Conservation (phyloP, 2,329 filamentous ascomycete species). For the Plectosphaerella cucumerina region DNA sequence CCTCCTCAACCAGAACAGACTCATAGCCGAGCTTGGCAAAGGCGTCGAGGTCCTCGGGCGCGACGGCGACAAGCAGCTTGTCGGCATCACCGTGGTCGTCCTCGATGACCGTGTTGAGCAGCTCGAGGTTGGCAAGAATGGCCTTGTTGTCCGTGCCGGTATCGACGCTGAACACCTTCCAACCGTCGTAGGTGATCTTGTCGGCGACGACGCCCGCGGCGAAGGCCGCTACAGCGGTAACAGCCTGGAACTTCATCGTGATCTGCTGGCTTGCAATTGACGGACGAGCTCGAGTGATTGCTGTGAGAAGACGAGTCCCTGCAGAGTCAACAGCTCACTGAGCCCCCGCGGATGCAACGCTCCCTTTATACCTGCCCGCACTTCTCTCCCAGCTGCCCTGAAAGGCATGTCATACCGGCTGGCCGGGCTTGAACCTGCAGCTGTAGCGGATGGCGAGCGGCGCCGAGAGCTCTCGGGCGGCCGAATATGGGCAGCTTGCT, state of each 20-base stretch:
- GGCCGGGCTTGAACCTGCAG: no score
- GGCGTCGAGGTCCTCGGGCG: conserved; percentile 14
- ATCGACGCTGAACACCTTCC: conserved; percentile 36
- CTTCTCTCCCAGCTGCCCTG: background rate
- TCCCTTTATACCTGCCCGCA: background rate
- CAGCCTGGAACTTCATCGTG: background rate
- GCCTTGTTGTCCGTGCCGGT: conserved; percentile 10
- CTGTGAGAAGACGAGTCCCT: background rate
- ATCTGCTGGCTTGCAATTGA: background rate
- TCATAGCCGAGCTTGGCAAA: conserved; percentile 19
- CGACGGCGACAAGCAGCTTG: conserved; percentile 19
- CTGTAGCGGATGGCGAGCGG: no score
- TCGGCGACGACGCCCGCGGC: conserved; percentile 4
- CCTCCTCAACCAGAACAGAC: conserved; percentile 13
- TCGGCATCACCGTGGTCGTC: conserved; percentile 16
- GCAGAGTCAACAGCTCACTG: background rate
- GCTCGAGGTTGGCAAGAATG: conserved; percentile 11
- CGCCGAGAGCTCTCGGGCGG: no score
- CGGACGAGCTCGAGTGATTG: background rate
- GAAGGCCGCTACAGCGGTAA: background rate
- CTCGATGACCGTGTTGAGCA: conserved; percentile 17
- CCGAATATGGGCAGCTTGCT: background rate
- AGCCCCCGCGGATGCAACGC: background rate
- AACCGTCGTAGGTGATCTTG: conserved; percentile 34
- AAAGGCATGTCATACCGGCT: background rate